Percentiles rank a stretch among this genome's conserved stretches.
Evolutionary conservation across 192 early-diverging fungal species (phyloP).

Genomic region (Jimgerdemannia lactiflua): DNA sequence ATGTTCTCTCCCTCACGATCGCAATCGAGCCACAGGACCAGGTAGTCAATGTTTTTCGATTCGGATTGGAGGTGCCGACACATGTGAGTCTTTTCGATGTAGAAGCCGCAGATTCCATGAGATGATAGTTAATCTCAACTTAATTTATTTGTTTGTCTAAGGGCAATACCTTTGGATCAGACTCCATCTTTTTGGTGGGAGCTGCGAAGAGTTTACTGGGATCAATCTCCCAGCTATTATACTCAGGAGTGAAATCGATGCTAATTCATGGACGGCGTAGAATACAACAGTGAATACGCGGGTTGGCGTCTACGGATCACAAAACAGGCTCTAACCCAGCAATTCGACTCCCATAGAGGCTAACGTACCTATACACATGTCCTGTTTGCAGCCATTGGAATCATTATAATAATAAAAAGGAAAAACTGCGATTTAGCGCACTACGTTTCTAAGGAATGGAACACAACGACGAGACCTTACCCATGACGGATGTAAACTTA

Average conservation of each 20-base stretch:
- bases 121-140: no score
- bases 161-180: slow-evolving; percentile 40
- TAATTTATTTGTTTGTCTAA: no score
- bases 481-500: slow-evolving; percentile 37
- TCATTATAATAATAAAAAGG: no score
- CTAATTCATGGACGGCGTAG: neutral
- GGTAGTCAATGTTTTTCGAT: slow-evolving; percentile 43
- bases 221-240: slow-evolving; percentile 48
- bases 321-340: neutral
- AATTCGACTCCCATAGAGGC: neutral
- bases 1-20: slow-evolving; percentile 56
- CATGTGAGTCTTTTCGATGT: slow-evolving; percentile 12
- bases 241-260: slow-evolving; percentile 36
- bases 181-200: slow-evolving; percentile 33
- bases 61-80: slow-evolving; percentile 36
- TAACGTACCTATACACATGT: neutral
- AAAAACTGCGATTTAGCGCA: no score
- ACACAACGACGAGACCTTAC: neutral
- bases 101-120: no score
- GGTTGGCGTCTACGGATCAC: slow-evolving; percentile 21
- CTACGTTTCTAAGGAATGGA: neutral
- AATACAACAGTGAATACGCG: no score
- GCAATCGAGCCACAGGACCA: slow-evolving; percentile 52
- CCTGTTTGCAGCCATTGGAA: neutral
- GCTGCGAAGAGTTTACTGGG: slow-evolving; percentile 41